Conservation (phyloP, 345 rosid genomes). For the Populus davidiana region DNA sequence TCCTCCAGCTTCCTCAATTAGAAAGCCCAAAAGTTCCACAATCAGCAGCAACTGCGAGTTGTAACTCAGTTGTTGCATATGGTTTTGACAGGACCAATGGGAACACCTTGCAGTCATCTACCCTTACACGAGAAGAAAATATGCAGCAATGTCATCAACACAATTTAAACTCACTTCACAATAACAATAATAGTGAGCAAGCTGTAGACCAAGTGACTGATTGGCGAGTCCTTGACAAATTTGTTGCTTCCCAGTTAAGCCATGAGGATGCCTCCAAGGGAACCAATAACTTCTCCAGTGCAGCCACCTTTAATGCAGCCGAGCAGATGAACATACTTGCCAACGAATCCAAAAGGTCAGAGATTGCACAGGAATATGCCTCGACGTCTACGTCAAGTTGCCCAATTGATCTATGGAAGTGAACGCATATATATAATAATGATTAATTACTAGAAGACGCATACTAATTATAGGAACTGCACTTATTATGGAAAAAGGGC, state of each 20-base stretch:
- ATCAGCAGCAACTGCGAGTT: conserved; percentile 39
- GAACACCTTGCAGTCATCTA: conserved; percentile 54
- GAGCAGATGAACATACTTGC: conserved; percentile 38
- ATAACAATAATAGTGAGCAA: conserved; percentile 37
- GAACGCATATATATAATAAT: conserved; percentile 33
- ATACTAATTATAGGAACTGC: conserved; percentile 50
- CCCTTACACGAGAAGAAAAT: conserved; percentile 55
- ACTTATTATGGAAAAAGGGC: conserved; percentile 21
- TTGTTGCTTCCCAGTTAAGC: conserved; percentile 95
- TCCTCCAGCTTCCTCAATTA: conserved; percentile 75
- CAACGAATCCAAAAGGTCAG: conserved; percentile 49
- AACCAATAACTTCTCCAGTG: conserved; percentile 25
- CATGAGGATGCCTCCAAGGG: conserved; percentile 61
- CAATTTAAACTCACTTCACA: conserved; percentile 46
- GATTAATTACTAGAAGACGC: conserved; percentile 14
- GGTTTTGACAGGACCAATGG: conserved; percentile 43
- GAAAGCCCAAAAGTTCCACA: conserved; percentile 74
- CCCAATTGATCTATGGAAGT: conserved; percentile 90
- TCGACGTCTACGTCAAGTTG: conserved; percentile 67
- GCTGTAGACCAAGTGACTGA: conserved; percentile 79
- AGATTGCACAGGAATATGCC: conserved; percentile 50
- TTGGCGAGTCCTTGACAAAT: conserved; percentile 95
- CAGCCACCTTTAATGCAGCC: conserved; percentile 35
- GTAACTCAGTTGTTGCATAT: conserved; percentile 46
- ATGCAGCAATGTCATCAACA: conserved; percentile 45